These are phyloP conservation scores for Verticillium albo-atrum DNA, from an alignment of 2,329 filamentous ascomycete species.

Conservation along the genomic window DNA sequence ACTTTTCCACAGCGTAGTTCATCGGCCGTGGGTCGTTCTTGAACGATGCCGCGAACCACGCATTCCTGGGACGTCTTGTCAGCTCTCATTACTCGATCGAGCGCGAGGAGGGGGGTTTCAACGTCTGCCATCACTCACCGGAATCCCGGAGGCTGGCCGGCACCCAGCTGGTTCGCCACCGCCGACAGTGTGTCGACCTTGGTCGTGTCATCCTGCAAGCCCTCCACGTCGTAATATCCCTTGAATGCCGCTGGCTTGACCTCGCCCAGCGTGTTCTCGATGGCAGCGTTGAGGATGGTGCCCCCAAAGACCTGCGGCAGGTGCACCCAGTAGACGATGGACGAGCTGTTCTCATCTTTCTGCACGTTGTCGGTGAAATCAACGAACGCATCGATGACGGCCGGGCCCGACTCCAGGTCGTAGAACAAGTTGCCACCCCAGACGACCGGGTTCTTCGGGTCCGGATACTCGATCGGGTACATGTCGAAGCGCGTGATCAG, in stretches of 20 bases:
- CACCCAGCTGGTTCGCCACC: conserved; percentile 23
- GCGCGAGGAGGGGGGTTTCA: no score
- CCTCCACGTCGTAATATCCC: conserved; percentile 17
- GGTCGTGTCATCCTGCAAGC: conserved; percentile 18
- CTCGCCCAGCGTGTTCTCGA: conserved; percentile 23
- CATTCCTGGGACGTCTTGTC: conserved; percentile 16
- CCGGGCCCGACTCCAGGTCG: conserved; percentile 13
- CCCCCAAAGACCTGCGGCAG: conserved; percentile 16
- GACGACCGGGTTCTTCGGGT: conserved; percentile 18
- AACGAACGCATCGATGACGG: conserved; percentile 23
- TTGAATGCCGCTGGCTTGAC: conserved; percentile 24
- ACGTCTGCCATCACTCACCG: conserved; percentile 9
- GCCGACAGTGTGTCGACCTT: conserved; percentile 21
- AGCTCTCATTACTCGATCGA: not conserved
- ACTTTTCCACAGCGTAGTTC: conserved; percentile 24
- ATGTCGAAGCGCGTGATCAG: conserved; percentile 28
- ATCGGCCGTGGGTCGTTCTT: conserved; percentile 30
- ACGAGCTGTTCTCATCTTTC: conserved; percentile 26
- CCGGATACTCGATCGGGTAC: conserved; percentile 22
- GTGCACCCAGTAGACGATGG: conserved; percentile 28
- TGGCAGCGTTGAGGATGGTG: conserved; percentile 23
- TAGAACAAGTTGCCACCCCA: conserved; percentile 26
- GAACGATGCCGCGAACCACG: conserved; percentile 30
- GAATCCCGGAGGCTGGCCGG: conserved; percentile 21
- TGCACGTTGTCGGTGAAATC: conserved; percentile 24